These are phyloP conservation scores for Cyathus striatus DNA, from an alignment of 768 basidiomycete species.

Conservation along the genomic window DNA sequence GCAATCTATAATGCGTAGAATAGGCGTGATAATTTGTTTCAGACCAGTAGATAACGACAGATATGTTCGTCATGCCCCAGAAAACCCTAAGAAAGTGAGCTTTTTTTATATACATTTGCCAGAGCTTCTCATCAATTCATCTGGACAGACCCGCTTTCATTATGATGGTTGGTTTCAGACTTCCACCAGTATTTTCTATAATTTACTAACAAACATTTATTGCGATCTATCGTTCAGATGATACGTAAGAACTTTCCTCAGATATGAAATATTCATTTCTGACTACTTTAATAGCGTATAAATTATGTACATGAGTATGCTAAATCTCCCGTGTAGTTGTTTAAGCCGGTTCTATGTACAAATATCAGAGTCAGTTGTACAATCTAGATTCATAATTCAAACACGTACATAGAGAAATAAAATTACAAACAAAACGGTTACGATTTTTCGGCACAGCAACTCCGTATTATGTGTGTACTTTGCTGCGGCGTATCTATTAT, in stretches of 20 bases:
- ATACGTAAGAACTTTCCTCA: constrained; percentile 39
- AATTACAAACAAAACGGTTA: background rate
- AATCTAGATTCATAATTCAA: too few species aligned
- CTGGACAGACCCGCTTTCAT: constrained; percentile 65
- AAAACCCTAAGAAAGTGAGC: constrained; percentile 82
- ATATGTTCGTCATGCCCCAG: constrained; percentile 72
- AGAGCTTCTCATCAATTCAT: constrained; percentile 1
- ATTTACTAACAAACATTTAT: background rate
- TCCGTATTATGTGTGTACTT: constrained; percentile 12
- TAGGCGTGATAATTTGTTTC: background rate
- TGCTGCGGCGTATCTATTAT: too few species aligned
- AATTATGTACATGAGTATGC: too few species aligned
- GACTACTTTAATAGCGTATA: constrained; percentile 27
- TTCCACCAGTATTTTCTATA: constrained; percentile 5
- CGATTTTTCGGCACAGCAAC: constrained; percentile 23
- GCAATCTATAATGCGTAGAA: constrained; percentile 5
- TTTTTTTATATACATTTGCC: constrained; percentile 2
- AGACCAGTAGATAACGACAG: constrained; percentile 84
- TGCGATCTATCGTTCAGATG: constrained; percentile 39
- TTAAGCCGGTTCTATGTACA: too few species aligned
- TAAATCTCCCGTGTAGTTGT: too few species aligned
- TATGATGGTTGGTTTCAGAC: constrained; percentile 70
- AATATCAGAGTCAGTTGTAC: too few species aligned
- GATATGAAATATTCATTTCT: background rate
- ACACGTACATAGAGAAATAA: background rate